Evolutionary conservation across 257 asterid species (phyloP), one percentile per base, ranked within the genome.

Genomic region (Ligustrum vulgare): DNA sequence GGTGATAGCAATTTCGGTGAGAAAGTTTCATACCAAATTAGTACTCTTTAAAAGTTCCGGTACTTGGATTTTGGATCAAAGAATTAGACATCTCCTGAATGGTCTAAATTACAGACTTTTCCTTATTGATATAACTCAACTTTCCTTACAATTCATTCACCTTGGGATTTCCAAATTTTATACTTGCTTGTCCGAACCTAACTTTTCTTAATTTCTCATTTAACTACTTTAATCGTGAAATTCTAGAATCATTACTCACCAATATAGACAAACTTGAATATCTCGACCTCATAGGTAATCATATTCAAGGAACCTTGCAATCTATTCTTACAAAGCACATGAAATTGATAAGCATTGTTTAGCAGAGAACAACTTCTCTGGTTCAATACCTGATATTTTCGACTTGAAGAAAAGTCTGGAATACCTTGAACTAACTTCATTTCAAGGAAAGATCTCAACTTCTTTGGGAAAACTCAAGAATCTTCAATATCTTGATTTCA

Each of bases 1-100:
- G 63, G 22, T 74, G 78, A 82, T 87, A 92, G 92, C 83, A 67
- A 6, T 64, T 72, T 94, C 5, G 33, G 4, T 9, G 97, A 94
- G 20, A 54, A 51, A 34, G 78, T 91, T 28, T 96, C 98, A 0
- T 23, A 62, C 77, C 88, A 92, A 77, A 82, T 94, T 51, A 84
- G 89, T 69, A 82, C 86, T 73, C 88, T 90, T 43, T 91, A 77
- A 47, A 82, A 83, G 84, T 72, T 90, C 31, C 8, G 79, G 78
- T 79, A 69, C 79, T 63, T 94, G 86, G 90, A 90, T 78, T 70
- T 92, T 4, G 95, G 98, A 58, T 82, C 81, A 4, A 94, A 92
- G 74, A 82, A 1, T 83, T 73, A 92, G 69, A 69, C 62, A 23
- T 65, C 87, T 75, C 87, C 97, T 34, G 87, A 88, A 8, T 90